Evolutionary conservation across 2,329 filamentous ascomycete species (phyloP), one percentile per base, ranked within the genome.

Genomic region (Diplodia sapinea): DNA sequence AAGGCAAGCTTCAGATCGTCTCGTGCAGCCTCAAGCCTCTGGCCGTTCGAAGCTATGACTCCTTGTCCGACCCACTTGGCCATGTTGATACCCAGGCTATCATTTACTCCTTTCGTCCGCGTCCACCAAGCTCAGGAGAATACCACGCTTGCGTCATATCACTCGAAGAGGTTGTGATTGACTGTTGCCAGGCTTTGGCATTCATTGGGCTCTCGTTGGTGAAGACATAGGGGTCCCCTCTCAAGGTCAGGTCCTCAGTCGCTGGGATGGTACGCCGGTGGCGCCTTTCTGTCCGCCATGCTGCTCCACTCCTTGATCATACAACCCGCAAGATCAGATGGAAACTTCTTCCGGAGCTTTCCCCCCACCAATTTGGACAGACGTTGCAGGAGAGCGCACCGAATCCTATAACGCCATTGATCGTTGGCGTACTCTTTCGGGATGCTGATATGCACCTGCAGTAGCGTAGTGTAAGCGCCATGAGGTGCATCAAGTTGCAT

Each of bases 21-120:
- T 11, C 26, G 9, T 50, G 15, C 15, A 17, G 9, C n/a, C 23
- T 38, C 59, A 29, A 12, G 20, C 17, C 47, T 63, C 47, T 38
- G 59, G 47, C 47, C 23, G n/a, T 4, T 12, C 47, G 59, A 63
- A 63, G 59, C 59, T 40, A 51, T 63, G 59, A 63, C 47, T 63
- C 59, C 59, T 63, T 29, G 11, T 20, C 47, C n/a, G 59, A 38
- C 43, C 59, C 59, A 63, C 59, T 38, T 51, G 47, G 59, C 20
- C n/a, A 38, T 63, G n/a, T 26, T 63, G 59, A 51, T 63, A 38
- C 23, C 59, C 23, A 63, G 40, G n/a, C n/a, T 33, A 26, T 15
- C 11, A 23, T 29, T 26, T 50, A 11, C 47, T 63, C 59, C 59
- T 63, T 63, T 63, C 50, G 31, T 26, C 59, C 47, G 47, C 26